These are phyloP conservation scores for Aphanoascus verrucosus DNA, from an alignment of 2,329 filamentous ascomycete genomes.

Conservation along the genomic window DNA sequence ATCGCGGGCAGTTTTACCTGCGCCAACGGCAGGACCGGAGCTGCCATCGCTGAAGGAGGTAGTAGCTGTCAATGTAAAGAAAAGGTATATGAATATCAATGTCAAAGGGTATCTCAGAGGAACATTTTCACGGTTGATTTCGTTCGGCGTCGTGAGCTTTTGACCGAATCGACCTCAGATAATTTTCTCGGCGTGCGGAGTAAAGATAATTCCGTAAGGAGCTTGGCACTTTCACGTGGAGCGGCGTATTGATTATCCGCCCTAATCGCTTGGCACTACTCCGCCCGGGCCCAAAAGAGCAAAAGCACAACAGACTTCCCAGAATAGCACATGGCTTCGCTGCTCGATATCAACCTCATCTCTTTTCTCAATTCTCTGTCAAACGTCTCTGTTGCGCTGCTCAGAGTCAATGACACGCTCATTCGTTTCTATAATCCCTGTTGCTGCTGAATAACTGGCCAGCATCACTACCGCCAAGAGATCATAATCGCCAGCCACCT, in stretches of 20 bases:
- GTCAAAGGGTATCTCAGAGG: too few species aligned
- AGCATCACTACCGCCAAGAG: constrained; percentile 2
- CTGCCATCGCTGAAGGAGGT: constrained; percentile 53
- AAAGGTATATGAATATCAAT: background rate
- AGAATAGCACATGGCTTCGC: background rate
- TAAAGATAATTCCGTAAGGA: background rate
- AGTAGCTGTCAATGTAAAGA: background rate
- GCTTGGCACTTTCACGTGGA: too few species aligned
- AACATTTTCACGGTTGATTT: too few species aligned
- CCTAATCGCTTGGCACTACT: background rate
- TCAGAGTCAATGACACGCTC: background rate
- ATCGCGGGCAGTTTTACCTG: constrained; percentile 74
- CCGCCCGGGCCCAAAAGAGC: background rate
- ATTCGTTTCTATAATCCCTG: background rate
- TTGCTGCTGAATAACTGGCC: background rate
- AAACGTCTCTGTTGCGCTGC: background rate
- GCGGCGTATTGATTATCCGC: constrained; percentile 5
- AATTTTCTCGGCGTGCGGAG: background rate
- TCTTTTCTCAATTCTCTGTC: background rate
- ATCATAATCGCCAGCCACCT: constrained; percentile 7
- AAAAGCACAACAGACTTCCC: constrained; percentile 8
- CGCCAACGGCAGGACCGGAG: constrained; percentile 68
- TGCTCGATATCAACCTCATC: background rate
- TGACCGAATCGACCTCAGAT: too few species aligned
- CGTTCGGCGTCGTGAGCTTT: too few species aligned